Percentiles rank a stretch among this genome's conserved stretches.
Evolutionary conservation across 441 rosid genomes (phyloP).

Genomic region (Gossypium schwendimanii): DNA sequence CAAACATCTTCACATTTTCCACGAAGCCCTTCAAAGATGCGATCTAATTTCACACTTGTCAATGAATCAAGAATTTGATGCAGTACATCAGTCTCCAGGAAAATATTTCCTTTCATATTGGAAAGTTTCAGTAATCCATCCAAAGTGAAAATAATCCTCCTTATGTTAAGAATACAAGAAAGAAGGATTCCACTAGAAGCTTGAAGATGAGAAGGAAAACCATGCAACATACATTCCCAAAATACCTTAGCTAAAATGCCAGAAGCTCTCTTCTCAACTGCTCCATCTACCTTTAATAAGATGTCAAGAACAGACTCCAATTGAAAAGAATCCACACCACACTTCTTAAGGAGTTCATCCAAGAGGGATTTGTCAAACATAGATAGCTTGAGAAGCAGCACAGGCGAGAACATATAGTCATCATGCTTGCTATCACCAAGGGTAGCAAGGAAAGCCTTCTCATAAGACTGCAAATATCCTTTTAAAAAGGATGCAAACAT

Average conservation of each 20-base stretch:
- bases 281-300: constrained; percentile 49
- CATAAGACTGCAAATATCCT: constrained; percentile 50
- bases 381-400: constrained; percentile 80
- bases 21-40: constrained; percentile 60
- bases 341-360: constrained; percentile 67
- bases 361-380: constrained; percentile 61
- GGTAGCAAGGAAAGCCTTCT: constrained; percentile 73
- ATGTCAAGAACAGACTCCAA: constrained; percentile 59
- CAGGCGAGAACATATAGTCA: constrained; percentile 40
- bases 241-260: constrained; percentile 61
- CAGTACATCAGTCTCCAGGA: constrained; percentile 44
- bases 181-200: constrained; percentile 63
- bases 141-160: constrained; percentile 53
- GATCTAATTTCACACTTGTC: constrained; percentile 72
- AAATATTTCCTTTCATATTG: constrained; percentile 32
- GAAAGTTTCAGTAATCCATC: constrained; percentile 56
- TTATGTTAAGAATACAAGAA: constrained; percentile 71
- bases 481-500: constrained; percentile 61
- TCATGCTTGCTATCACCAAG: constrained; percentile 21
- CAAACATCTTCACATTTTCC: constrained; percentile 70
- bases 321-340: constrained; percentile 43
- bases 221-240: constrained; percentile 89
- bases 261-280: constrained; percentile 61
- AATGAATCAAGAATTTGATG: constrained; percentile 59
- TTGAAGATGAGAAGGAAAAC: constrained; percentile 70